phyloP scores from a whole-genome alignment of 192 early-diverging fungal genomes.

The Jimgerdemannia flammicorona region DNA sequence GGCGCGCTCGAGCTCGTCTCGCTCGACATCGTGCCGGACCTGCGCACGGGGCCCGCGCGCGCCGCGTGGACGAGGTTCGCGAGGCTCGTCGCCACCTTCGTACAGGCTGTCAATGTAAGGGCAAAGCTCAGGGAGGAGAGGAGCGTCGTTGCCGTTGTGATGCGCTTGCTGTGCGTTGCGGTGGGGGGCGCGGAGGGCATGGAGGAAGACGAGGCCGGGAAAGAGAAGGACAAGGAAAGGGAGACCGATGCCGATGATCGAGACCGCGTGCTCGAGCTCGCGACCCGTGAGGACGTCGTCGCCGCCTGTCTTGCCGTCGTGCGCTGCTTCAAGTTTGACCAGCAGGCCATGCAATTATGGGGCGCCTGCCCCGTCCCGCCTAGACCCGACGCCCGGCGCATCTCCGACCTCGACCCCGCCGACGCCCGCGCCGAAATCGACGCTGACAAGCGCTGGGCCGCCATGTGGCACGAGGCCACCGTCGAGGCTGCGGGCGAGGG shows the following conservation, averaged over 20 bases:
- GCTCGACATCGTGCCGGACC: neutral
- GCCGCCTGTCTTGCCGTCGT: neutral
- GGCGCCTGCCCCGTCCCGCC: neutral
- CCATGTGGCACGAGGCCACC: neutral
- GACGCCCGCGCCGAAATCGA: neutral
- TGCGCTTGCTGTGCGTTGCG: neutral
- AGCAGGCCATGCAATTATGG: neutral
- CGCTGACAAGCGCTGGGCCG: neutral
- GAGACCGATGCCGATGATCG: neutral
- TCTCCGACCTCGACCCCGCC: too few species aligned
- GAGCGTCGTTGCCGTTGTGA: neutral
- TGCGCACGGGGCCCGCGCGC: neutral
- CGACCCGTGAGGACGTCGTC: neutral
- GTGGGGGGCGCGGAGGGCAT: neutral
- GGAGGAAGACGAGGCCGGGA: neutral
- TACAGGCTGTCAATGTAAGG: neutral
- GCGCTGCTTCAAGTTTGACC: neutral
- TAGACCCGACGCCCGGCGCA: neutral
- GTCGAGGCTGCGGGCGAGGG: neutral
- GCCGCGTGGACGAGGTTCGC: neutral
- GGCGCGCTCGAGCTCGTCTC: neutral
- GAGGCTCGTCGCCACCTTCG: neutral
- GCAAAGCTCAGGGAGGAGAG: neutral
- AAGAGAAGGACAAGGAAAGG: neutral
- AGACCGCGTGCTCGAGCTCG: neutral